Evolutionary conservation across 768 basidiomycete species (phyloP).

Genomic region (Mycena epipterygia): DNA sequence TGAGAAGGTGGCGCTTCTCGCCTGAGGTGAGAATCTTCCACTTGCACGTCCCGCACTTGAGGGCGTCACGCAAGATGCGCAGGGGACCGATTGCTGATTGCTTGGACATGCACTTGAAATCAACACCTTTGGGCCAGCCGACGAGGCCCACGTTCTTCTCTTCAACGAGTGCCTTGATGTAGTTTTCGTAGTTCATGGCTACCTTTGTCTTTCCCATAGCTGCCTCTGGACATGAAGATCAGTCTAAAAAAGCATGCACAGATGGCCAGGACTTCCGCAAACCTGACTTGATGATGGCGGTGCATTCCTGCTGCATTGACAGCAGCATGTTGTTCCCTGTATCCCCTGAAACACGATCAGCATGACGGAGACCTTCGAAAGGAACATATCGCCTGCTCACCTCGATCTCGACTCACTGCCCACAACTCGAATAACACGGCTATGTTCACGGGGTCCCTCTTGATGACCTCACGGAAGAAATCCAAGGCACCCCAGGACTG

Average conservation of each 20-base stretch:
- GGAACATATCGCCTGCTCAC: neutral
- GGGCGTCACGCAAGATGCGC: neutral
- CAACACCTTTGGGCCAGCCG: neutral
- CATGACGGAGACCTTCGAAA: neutral
- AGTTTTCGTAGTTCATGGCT: neutral
- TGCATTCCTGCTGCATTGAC: neutral
- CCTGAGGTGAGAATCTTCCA: no score
- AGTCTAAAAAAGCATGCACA: neutral
- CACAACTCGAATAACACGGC: slow-evolving; percentile 25
- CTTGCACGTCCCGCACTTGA: neutral
- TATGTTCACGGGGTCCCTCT: slow-evolving; percentile 1
- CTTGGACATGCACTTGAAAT: neutral
- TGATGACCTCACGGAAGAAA: slow-evolving; percentile 20
- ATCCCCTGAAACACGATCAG: neutral
- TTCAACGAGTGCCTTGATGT: neutral
- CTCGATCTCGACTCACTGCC: slow-evolving; percentile 17
- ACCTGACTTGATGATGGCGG: neutral
- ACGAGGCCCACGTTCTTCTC: neutral
- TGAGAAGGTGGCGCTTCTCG: no score
- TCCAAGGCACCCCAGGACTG: neutral
- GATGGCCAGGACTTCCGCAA: neutral
- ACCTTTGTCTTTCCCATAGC: neutral
- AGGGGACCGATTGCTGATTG: neutral
- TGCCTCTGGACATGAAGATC: neutral
- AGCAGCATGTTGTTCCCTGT: neutral